Evolutionary conservation across 2,329 filamentous ascomycete genomes (phyloP).

Genomic region (Fusarium sp.): DNA sequence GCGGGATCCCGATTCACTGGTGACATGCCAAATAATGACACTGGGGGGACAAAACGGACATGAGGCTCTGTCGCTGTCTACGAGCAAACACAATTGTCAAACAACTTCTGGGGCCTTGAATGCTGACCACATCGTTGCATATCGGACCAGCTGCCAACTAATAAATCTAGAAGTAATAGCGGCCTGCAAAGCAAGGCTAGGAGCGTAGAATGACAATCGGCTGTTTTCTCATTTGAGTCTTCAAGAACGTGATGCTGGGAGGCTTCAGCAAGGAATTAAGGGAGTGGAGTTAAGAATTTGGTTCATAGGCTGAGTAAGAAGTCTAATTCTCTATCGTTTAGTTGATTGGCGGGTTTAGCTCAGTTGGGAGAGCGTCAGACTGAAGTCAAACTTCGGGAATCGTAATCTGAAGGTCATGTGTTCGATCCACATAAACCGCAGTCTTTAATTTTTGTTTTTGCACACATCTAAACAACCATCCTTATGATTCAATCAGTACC

Average conservation of each 20-base stretch:
- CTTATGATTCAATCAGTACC: not conserved
- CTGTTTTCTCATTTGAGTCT: not conserved
- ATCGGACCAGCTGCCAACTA: not conserved
- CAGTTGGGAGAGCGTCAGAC: slow-evolving; percentile 33
- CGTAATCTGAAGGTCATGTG: slow-evolving; percentile 28
- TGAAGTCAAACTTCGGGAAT: slow-evolving; percentile 22
- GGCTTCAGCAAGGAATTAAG: fast-evolving
- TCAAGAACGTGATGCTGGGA: not conserved
- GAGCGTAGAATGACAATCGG: not conserved
- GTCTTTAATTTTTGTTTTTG: not conserved
- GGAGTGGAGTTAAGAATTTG: fast-evolving
- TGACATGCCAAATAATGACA: not conserved
- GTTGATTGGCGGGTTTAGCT: slow-evolving; percentile 29
- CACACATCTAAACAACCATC: fast-evolving
- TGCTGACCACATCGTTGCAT: not conserved
- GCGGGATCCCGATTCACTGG: not conserved
- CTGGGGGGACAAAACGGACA: not conserved
- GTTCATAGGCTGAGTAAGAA: fast-evolving
- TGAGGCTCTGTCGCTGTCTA: not conserved
- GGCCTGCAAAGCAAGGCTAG: not conserved
- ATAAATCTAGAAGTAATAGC: not conserved
- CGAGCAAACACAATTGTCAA: not conserved
- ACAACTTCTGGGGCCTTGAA: not conserved
- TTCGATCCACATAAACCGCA: slow-evolving; percentile 32
- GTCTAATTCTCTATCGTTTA: fast-evolving